Evolutionary conservation across 768 basidiomycete species (phyloP).

Genomic region (Holtermanniella nyarrowii): DNA sequence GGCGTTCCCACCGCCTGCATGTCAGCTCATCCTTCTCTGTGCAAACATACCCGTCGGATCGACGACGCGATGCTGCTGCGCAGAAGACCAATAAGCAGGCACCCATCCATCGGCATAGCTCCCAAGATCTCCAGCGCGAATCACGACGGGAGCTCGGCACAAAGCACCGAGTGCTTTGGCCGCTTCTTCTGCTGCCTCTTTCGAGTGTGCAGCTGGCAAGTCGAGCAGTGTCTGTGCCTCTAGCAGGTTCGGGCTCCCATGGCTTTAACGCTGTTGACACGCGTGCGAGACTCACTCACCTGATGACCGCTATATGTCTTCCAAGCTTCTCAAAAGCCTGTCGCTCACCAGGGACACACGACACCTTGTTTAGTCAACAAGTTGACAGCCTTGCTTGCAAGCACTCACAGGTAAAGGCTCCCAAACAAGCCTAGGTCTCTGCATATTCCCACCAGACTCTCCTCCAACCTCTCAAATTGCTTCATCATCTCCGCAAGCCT

Average conservation of each 20-base stretch:
- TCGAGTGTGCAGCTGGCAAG: background rate
- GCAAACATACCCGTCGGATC: slow-evolving; percentile 25
- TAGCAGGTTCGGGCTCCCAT: slow-evolving; percentile 23
- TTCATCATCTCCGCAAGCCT: slow-evolving; percentile 16
- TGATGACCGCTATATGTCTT: slow-evolving; percentile 15
- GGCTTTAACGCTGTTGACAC: background rate
- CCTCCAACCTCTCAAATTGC: slow-evolving; percentile 8
- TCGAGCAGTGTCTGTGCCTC: slow-evolving; percentile 22
- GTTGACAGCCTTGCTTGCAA: background rate
- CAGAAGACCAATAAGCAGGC: slow-evolving; percentile 18
- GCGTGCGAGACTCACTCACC: background rate
- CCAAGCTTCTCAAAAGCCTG: slow-evolving; percentile 7
- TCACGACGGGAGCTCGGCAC: slow-evolving; percentile 8
- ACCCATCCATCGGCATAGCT: slow-evolving; percentile 30
- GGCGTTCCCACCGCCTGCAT: slow-evolving; percentile 22
- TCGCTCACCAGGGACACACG: slow-evolving; percentile 12
- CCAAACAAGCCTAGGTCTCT: slow-evolving; percentile 26
- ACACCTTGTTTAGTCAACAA: slow-evolving; percentile 3
- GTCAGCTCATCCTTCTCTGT: background rate
- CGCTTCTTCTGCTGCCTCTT: background rate
- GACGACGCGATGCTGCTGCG: slow-evolving; percentile 18
- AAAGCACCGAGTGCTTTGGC: background rate
- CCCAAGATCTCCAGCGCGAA: slow-evolving; percentile 25
- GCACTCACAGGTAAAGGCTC: slow-evolving; percentile 27
- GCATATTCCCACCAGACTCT: slow-evolving; percentile 6